Evolutionary conservation across 805 yeast species (phyloP), one percentile per base, ranked within the genome.

Genomic region (Zygosaccharomyces bisporus): DNA sequence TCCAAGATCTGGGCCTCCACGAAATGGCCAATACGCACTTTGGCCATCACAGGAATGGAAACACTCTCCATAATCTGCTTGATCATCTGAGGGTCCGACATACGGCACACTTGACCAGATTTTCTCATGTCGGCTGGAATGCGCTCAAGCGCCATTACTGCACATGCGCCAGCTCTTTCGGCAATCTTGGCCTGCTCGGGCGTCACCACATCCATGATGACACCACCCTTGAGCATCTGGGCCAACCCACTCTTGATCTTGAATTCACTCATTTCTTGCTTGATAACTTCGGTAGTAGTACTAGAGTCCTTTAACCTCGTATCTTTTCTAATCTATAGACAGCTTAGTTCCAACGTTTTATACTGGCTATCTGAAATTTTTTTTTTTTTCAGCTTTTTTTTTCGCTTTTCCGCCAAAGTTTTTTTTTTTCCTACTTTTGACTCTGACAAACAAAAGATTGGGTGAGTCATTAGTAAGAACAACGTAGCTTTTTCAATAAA

Each of bases 71-170:
- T 82, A 63, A 85, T 86, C 14, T 75, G 80, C 60, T 75, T 71
- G 65, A 86, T 82, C 86, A 86, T 79, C 54, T 80, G 70, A 2
- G 95, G 95, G 61, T 86, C 95, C 16, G 86, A 79, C 95, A 86
- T 86, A 56, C 95, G 76, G 47, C 91, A 86, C 39, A 86, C 93
- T 45, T 84, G 83, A 40, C 91, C 91, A 42, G 83, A 77, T 50
- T 77, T 81, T 58, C 93, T 76, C 77, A 86, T 86, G 61, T 86
- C 93, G 6, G 93, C 88, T 8, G 95, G 95, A 46, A 86, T 86
- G 55, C 83, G 70, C 67, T 86, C 95, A 52, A 86, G 72, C 4
- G 95, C 95, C 95, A 86, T 86, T 17, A 86, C 95, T 10, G 95
- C 91, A 68, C 86, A 83, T 10, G 95, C 95, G 48, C 95, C 95